These are phyloP conservation scores for Noccaea caerulescens DNA, from an alignment of 345 rosid genomes.

Conservation along the genomic window DNA sequence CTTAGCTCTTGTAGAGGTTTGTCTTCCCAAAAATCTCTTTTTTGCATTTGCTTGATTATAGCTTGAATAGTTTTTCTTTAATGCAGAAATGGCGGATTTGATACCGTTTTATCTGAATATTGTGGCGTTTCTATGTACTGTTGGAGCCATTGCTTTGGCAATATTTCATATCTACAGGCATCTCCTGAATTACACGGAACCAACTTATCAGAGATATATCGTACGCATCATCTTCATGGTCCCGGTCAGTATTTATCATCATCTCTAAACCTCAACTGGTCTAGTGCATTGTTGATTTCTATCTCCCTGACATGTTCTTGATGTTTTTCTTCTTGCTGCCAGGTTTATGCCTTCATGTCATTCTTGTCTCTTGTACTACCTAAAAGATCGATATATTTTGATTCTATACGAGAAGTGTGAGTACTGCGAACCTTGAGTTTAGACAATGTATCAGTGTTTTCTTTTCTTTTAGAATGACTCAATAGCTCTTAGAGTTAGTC, in stretches of 20 bases:
- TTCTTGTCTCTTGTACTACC: conserved; percentile 85
- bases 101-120: conserved; percentile 55
- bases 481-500: background rate
- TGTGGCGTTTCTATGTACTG: conserved; percentile 78
- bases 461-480: background rate
- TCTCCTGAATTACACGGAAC: conserved; percentile 88
- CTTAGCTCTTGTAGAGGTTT: conserved; percentile 37
- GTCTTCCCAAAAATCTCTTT: background rate
- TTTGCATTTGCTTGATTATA: conserved; percentile 15
- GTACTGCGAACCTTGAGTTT: conserved; percentile 30
- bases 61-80: conserved; percentile 7
- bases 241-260: conserved; percentile 62
- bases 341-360: conserved; percentile 93
- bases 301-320: conserved; percentile 11
- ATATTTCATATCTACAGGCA: conserved; percentile 82
- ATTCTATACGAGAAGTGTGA: conserved; percentile 97
- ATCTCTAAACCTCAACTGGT: background rate
- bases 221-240: conserved; percentile 98
- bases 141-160: conserved; percentile 74
- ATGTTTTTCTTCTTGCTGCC: conserved; percentile 22
- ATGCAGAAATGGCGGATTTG: conserved; percentile 59
- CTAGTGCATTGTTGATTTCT: conserved; percentile 8
- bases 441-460: background rate
- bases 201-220: conserved; percentile 90
- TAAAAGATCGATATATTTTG: conserved; percentile 76